Evolutionary conservation across 2,329 filamentous ascomycete genomes (phyloP).

Genomic region (Dothistroma septosporum): DNA sequence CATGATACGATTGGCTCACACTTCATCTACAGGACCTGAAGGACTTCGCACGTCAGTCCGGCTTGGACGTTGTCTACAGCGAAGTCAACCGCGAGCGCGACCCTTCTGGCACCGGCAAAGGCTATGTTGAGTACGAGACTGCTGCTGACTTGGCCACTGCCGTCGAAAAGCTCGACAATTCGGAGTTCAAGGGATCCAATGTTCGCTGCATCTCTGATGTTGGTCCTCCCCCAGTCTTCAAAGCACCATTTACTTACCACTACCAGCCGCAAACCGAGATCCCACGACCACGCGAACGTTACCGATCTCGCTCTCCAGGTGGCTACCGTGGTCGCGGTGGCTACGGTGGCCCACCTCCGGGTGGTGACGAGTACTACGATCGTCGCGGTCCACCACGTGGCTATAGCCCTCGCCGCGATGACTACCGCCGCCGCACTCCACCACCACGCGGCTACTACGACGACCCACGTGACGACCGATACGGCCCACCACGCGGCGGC

Average conservation of each 20-base stretch:
- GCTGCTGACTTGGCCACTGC: constrained; percentile 82
- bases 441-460: constrained; percentile 68
- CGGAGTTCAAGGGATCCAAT: constrained; percentile 84
- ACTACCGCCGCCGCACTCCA: constrained; percentile 83
- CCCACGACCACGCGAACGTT: constrained; percentile 53
- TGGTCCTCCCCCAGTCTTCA: constrained; percentile 24
- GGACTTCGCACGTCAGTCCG: constrained; percentile 96
- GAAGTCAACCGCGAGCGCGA: constrained; percentile 90
- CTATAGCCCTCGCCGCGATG: constrained; percentile 78
- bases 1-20: not conserved
- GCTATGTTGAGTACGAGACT: constrained; percentile 95
- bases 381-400: constrained; percentile 75
- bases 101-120: constrained; percentile 58
- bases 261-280: constrained; percentile 70
- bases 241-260: constrained; percentile 8
- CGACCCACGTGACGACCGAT: constrained; percentile 66
- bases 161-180: constrained; percentile 88
- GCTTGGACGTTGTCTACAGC: constrained; percentile 95
- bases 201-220: constrained; percentile 89
- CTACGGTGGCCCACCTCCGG: constrained; percentile 54
- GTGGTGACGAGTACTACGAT: constrained; percentile 71
- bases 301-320: constrained; percentile 70
- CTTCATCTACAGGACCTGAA: constrained; percentile 80
- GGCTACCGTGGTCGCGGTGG: constrained; percentile 59
- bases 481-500: constrained; percentile 60